Evolutionary conservation across 164 flowering plant species (phyloP), one percentile per base, ranked within the genome.

Genomic region (Liquidambar formosana): DNA sequence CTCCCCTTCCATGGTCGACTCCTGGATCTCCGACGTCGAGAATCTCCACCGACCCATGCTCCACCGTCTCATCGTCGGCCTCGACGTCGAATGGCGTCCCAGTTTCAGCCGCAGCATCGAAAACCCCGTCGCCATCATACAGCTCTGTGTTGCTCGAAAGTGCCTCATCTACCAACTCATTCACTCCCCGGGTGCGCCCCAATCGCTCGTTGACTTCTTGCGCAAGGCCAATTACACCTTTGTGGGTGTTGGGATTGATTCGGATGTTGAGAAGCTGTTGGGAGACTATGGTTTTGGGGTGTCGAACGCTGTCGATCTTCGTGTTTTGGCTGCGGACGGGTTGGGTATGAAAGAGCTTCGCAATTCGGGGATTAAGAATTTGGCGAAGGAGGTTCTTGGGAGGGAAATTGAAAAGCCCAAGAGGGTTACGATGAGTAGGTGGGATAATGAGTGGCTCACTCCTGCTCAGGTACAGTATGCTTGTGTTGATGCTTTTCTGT

Each of bases 1-100:
- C 58, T 52, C 69, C 3, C 69, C 69, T 18, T 46, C 21, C 60
- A 12, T 66, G 10, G 69, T 66, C 61, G 69, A 67, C 45, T 59
- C 49, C 0, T 70, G 63, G 57, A 38, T 49, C 41, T 41, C 47
- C 19, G 56, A 57, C 0, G n/a, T 19, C 63, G 1, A 14, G 43
- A 16, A 1, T 19, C 1, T n/a, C 47, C 38, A 52, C 59, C n/a
- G 38, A 8, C 41, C 9, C 67, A 19, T 44, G 16, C 70, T 33
- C 72, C 22, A 51, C 63, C 44, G 67, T 22, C 41, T 33, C 41
- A 33, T 84, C 46, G 79, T 88, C 22, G 92, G 92, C 67, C 83
- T 85, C 63, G 92, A 86, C 77, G 54, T 83, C 51, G 88, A 88
- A 61, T 88, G 88, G 90, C 75, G 78, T 12, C 85, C 87, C 15